Evolutionary conservation across 139 green algal genomes (phyloP), one percentile per base, ranked within the genome.

Genomic region (Volvox africanus): DNA sequence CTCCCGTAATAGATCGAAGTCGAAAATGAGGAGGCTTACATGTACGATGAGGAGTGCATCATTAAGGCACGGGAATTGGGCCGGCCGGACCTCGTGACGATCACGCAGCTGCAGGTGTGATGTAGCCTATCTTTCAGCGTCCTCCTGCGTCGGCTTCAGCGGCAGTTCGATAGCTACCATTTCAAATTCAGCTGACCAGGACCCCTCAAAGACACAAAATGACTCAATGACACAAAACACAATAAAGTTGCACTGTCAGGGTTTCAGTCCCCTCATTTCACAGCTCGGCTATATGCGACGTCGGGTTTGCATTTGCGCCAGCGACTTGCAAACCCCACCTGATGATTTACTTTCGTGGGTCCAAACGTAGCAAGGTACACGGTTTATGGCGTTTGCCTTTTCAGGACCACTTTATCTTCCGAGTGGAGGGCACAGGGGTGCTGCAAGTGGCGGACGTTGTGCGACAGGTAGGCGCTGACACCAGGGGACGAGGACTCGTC

Each of bases 351-450:
- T 3, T 12, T 28, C 67, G 3, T 75, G 67, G 67, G 11, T 75
- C 67, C 35, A 80, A 19, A 33, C 32, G 9, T 32, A 13, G 16
- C 2, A 32, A 80, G 5, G 44, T 55, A 9, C 44, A 55, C 44
- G 44, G 5, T 9, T 55, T 55, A 55, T 9, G 44, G 44, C 44
- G 5, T 20, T 76, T 61, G 44, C 44, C 44, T 20, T 76, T 61
- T 28, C 92, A 97, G 94, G 97, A 99, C 89, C 91, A 92, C 36
- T 99, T 99, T 87, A 94, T 99, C 33, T 99, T 99, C 93, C 96
- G 89, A 24, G 94, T 99, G 81, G 98, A 99, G 94, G 93, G 94
- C 50, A 99, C 97, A 32, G 98, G 98, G 1, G 96, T 94, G 75
- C 93, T 99, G 86, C 89, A 33, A 30, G 91, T 96, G 14, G 89